Evolutionary conservation across 345 rosid species (phyloP).

Genomic region (Eucalyptus regnans): DNA sequence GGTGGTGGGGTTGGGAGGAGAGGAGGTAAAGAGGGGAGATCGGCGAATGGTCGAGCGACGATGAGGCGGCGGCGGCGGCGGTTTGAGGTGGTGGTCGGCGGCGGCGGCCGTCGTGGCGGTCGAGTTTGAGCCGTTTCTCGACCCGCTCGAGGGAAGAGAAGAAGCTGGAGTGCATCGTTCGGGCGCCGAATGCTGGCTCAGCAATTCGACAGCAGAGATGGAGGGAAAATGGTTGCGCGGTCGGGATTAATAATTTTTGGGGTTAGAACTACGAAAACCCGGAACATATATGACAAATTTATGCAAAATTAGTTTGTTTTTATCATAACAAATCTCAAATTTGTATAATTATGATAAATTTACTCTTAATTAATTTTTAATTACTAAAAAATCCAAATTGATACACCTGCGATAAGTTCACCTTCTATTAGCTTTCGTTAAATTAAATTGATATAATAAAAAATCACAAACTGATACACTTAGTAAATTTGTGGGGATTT

Average conservation of each 20-base stretch:
- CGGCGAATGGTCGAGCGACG: conserved; percentile 4
- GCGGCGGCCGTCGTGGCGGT: neutral
- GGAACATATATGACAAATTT: too few species aligned
- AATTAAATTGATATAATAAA: too few species aligned
- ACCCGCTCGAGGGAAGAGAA: conserved; percentile 41
- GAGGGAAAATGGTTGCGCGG: neutral
- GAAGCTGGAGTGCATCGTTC: conserved; percentile 11
- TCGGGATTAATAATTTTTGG: too few species aligned
- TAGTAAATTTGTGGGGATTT: too few species aligned
- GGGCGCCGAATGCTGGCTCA: neutral
- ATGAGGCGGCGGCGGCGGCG: neutral
- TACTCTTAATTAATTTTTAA: too few species aligned
- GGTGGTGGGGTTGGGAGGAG: neutral
- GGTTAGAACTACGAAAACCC: too few species aligned
- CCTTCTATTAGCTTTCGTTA: accelerated
- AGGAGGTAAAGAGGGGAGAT: conserved; percentile 13
- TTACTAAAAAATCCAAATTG: accelerated
- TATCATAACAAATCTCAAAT: too few species aligned
- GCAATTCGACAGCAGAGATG: neutral
- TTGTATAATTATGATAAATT: too few species aligned
- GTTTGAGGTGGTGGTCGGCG: neutral
- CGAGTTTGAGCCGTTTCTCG: conserved; percentile 36
- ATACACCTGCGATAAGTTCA: accelerated
- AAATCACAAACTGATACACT: accelerated
- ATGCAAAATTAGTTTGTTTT: too few species aligned